phyloP scores from a whole-genome alignment of 2,329 filamentous ascomycete genomes.

The Dothistroma septosporum region DNA sequence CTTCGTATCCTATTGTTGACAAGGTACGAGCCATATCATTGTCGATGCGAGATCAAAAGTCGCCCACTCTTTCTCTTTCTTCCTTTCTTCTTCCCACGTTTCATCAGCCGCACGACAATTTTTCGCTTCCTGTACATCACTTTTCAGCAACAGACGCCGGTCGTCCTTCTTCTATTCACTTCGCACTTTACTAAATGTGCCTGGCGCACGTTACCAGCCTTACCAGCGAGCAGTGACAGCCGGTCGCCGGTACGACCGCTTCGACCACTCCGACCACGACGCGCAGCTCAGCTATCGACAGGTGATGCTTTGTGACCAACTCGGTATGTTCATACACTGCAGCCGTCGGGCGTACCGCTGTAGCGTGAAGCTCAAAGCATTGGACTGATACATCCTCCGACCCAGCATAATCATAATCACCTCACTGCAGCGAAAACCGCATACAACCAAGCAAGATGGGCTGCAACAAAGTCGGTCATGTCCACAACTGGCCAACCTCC shows the following conservation, averaged over 20 bases:
- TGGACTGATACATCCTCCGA: not conserved
- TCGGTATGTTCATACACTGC: not conserved
- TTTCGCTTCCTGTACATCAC: conserved; percentile 1
- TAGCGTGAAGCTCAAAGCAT: not conserved
- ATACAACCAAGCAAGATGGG: conserved; percentile 20
- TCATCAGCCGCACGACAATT: not conserved
- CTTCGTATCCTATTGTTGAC: not conserved
- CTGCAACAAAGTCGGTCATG: conserved; percentile 26
- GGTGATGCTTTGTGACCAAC: not conserved
- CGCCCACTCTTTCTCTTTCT: not conserved
- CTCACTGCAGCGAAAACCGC: not conserved
- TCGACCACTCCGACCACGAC: not conserved
- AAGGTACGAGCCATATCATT: not conserved
- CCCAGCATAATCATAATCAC: not conserved
- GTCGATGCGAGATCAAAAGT: not conserved
- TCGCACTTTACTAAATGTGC: not conserved
- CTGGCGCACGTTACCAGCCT: not conserved
- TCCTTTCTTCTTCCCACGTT: conserved; percentile 1
- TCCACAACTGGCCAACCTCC: conserved; percentile 25
- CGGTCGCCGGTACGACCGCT: not conserved
- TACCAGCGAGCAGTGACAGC: not conserved
- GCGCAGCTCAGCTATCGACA: not conserved
- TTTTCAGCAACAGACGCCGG: not conserved
- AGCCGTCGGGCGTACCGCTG: not conserved
- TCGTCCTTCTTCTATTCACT: not conserved